A percentile compares a stretch with the other conserved stretches of the same genome.
phyloP scores from a whole-genome alignment of 2,329 filamentous ascomycete species.

The Trichoderma atrobrunneum region DNA sequence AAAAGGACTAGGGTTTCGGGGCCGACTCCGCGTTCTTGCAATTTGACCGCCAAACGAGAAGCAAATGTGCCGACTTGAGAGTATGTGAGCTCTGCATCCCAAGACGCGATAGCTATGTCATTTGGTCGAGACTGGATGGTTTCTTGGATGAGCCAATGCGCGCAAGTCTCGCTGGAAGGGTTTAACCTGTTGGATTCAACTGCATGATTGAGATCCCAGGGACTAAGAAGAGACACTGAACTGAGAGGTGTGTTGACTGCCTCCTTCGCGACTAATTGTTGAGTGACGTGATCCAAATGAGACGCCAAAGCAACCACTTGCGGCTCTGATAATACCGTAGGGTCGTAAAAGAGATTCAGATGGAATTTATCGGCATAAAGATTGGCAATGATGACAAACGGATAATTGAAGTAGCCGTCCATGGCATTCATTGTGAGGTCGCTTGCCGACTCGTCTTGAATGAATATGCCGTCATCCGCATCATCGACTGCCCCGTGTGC shows the following conservation, averaged over 20 bases:
- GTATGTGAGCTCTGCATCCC: slow-evolving; percentile 18
- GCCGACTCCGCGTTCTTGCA: slow-evolving; percentile 10
- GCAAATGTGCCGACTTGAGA: background rate
- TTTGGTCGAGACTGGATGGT: background rate
- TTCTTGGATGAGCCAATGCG: slow-evolving; percentile 2
- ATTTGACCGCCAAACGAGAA: background rate
- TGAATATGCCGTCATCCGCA: background rate
- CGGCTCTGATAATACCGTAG: background rate
- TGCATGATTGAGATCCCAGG: slow-evolving; percentile 11
- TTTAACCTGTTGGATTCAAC: background rate
- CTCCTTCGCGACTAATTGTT: background rate
- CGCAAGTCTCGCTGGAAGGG: background rate
- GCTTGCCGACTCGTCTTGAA: background rate
- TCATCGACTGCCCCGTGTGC: background rate
- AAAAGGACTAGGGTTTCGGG: slow-evolving; percentile 19
- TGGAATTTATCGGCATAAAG: background rate
- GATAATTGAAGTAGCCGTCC: slow-evolving; percentile 16
- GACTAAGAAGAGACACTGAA: slow-evolving; percentile 10
- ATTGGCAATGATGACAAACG: background rate
- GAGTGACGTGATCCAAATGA: slow-evolving; percentile 6
- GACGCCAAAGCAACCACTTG: background rate
- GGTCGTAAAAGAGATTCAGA: slow-evolving; percentile 2
- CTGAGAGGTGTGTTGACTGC: background rate
- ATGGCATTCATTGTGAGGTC: background rate
- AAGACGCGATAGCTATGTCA: background rate